phyloP scores from a whole-genome alignment of 2,329 filamentous ascomycete genomes.

The Achaetomium macrosporum region DNA sequence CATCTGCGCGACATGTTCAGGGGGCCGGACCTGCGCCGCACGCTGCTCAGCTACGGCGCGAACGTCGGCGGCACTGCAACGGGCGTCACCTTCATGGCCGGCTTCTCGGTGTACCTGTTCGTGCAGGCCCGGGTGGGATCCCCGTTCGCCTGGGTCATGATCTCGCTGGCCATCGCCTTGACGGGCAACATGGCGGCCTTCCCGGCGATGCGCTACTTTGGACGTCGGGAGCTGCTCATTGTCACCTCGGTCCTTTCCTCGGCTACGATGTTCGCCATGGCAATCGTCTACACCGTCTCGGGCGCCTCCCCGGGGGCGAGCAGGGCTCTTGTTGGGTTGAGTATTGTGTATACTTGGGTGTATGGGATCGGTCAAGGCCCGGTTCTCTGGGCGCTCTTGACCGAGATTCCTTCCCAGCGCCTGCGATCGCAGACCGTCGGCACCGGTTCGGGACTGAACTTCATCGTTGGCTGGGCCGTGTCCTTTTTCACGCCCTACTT shows the following conservation, averaged over 20 bases:
- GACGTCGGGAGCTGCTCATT: constrained; percentile 20
- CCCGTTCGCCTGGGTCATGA: constrained; percentile 23
- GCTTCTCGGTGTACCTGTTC: constrained; percentile 23
- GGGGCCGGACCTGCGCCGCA: constrained; percentile 21
- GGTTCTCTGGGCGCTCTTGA: constrained; percentile 21
- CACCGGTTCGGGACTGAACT: constrained; percentile 20
- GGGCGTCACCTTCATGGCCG: constrained; percentile 22
- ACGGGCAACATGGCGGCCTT: constrained; percentile 23
- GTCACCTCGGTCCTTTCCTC: constrained; percentile 17
- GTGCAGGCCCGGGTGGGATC: constrained; percentile 20
- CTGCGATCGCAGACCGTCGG: constrained; percentile 24
- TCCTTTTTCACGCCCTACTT: constrained; percentile 26
- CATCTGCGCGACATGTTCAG: constrained; percentile 22
- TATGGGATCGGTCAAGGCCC: constrained; percentile 25
- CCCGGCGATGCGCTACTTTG: constrained; percentile 21
- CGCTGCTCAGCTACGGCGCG: constrained; percentile 19
- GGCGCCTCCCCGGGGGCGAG: constrained; percentile 9
- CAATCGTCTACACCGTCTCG: constrained; percentile 23
- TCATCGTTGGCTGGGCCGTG: constrained; percentile 20
- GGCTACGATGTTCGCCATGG: constrained; percentile 23
- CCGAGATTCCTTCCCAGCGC: constrained; percentile 24
- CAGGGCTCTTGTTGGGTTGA: constrained; percentile 23
- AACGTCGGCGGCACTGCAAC: constrained; percentile 17
- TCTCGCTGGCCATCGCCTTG: constrained; percentile 22
- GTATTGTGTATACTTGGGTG: constrained; percentile 25